phyloP scores from a whole-genome alignment of 495 filamentous ascomycete genomes.

The Penicillium robsamsonii region DNA sequence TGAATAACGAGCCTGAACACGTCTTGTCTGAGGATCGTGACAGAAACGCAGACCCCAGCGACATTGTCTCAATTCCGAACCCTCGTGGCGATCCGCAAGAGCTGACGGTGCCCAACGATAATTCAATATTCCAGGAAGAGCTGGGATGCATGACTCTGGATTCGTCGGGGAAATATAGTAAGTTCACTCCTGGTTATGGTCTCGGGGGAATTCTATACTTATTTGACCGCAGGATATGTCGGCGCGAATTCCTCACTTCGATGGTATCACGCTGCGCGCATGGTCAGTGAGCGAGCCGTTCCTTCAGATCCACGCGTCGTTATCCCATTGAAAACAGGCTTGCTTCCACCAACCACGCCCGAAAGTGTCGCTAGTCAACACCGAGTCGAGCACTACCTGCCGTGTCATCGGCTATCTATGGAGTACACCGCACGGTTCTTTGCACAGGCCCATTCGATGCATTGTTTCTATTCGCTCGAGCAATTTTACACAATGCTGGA shows the following conservation, averaged over 20 bases:
- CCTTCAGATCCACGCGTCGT: background rate
- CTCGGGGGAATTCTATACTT: background rate
- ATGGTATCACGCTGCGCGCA: background rate
- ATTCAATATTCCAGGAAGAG: background rate
- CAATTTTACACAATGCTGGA: background rate
- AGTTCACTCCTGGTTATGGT: background rate
- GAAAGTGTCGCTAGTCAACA: background rate
- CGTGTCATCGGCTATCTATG: background rate
- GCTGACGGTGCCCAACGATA: background rate
- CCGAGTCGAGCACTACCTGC: background rate
- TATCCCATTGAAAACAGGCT: background rate
- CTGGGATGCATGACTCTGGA: background rate
- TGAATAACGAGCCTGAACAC: background rate
- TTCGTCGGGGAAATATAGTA: background rate
- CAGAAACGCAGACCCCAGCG: background rate
- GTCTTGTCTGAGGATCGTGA: background rate
- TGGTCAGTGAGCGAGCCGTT: background rate
- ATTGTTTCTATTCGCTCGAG: background rate
- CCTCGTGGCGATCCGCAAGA: background rate
- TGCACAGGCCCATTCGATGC: background rate
- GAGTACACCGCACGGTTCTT: background rate
- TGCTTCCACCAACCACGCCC: background rate
- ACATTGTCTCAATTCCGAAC: background rate
- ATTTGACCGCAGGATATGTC: background rate
- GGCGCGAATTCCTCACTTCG: background rate